Evolutionary conservation across 2,329 filamentous ascomycete genomes (phyloP).

Genomic region (Scytalidium lignicola): DNA sequence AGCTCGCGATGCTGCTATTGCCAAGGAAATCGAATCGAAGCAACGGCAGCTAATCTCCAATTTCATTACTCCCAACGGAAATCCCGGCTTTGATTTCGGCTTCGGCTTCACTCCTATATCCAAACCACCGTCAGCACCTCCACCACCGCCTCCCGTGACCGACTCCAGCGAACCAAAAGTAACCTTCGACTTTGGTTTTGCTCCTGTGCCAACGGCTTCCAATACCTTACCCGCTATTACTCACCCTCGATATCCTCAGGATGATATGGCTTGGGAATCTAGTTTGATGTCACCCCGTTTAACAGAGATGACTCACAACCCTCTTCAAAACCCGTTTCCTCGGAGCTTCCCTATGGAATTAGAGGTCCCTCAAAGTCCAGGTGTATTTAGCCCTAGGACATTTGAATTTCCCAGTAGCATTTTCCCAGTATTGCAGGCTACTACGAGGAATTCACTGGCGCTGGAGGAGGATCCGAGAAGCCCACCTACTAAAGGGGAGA

Average conservation of each 20-base stretch:
- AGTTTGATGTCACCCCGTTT: slow-evolving; percentile 26
- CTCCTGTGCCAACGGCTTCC: slow-evolving; percentile 2
- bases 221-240: neutral
- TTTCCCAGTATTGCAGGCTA: slow-evolving; percentile 43
- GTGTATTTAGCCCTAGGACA: slow-evolving; percentile 60
- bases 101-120: neutral
- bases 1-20: slow-evolving; percentile 14
- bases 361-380: slow-evolving; percentile 18
- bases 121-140: neutral
- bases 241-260: neutral
- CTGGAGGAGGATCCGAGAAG: slow-evolving; percentile 60
- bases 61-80: neutral
- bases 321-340: slow-evolving; percentile 19
- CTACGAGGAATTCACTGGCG: slow-evolving; percentile 20
- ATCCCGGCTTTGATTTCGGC: neutral
- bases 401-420: slow-evolving; percentile 69
- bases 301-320: slow-evolving; percentile 26
- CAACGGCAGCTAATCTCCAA: slow-evolving; percentile 26
- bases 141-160: slow-evolving; percentile 4
- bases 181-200: slow-evolving; percentile 25
- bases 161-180: slow-evolving; percentile 7
- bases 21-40: slow-evolving; percentile 5
- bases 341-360: slow-evolving; percentile 10
- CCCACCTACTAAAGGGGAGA: slow-evolving; percentile 68
- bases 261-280: slow-evolving; percentile 14